A percentile compares a stretch with the other conserved stretches of the same genome.
These are phyloP conservation scores for Condylostoma magnum DNA, from an alignment of 169 alveolate genomes.

Conservation along the genomic window DNA sequence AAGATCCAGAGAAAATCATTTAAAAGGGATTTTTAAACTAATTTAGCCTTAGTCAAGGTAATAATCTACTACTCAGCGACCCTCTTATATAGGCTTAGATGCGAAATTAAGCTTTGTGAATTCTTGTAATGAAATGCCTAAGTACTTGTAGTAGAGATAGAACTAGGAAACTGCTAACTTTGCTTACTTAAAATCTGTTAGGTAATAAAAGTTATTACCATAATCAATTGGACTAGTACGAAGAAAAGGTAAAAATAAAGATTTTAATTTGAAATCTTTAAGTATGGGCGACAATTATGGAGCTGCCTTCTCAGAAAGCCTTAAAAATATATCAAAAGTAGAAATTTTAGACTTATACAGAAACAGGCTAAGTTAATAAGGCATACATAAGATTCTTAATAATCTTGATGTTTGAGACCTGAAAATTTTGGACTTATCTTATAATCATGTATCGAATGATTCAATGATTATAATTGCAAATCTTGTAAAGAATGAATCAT, in stretches of 20 bases:
- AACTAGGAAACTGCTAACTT: constrained; percentile 37
- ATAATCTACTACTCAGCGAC: too few species aligned
- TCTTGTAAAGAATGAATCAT: constrained; percentile 22
- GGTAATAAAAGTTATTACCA: constrained; percentile 37
- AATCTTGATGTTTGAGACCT: neutral
- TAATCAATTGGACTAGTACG: constrained; percentile 48
- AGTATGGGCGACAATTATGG: constrained; percentile 53
- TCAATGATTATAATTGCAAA: neutral
- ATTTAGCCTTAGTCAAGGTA: neutral
- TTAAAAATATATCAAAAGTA: constrained; percentile 36
- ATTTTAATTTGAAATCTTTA: constrained; percentile 37
- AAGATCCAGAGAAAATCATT: constrained; percentile 65
- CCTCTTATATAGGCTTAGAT: too few species aligned
- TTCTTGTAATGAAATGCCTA: constrained; percentile 24
- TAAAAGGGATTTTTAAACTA: neutral
- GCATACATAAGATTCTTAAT: constrained; percentile 35
- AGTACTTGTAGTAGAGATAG: too few species aligned
- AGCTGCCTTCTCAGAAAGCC: constrained; percentile 38
- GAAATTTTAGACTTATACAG: constrained; percentile 35
- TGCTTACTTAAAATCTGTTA: constrained; percentile 36
- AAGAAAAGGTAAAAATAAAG: constrained; percentile 40
- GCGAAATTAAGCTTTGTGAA: too few species aligned
- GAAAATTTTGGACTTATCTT: neutral
- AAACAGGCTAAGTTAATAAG: constrained; percentile 45
- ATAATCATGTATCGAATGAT: neutral